Evolutionary conservation across 2,329 filamentous ascomycete genomes (phyloP), one percentile per base, ranked within the genome.

Genomic region (Hymenotorrendiella dingleyae): DNA sequence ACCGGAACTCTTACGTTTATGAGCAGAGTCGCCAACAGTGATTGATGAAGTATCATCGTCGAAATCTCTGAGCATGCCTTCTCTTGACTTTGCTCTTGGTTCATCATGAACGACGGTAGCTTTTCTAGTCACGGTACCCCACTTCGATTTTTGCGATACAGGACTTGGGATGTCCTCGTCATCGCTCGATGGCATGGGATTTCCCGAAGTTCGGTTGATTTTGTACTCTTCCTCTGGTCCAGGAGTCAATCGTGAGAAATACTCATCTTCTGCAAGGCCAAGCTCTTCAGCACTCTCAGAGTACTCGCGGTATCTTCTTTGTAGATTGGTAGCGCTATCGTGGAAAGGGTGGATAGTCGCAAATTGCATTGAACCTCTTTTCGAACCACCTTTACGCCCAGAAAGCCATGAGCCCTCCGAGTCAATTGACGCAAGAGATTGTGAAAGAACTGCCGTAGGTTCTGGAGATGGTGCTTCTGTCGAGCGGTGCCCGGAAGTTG

Each of bases 351-450:
- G 30, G 17, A 20, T 17, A 52, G 64, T 54, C 50, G 70, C 56
- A 59, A 78, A 63, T 59, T 70, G 61, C 43, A 70, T 58, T 51
- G 71, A 70, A 22, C 65, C 63, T 50, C 70, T 64, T 56, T 69
- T 71, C 52, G 71, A 73, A 37, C 64, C 65, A 50, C 67, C 43
- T 52, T 66, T 64, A 43, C 82, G 81, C 12, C 91, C 89, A 3
- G 89, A 93, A 33, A 98, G 80, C 93, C 93, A 98, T 0, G 90
- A 96, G 4, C 78, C 93, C 67, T 98, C 93, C 0, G 90, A 96
- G 59, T 96, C 93, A 46, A 97, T 87, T 0, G 90, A 96, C 2
- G 89, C 93, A 14, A 97, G 73, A 0, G 91, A 97, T 62, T 90
- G 84, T 22, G 89, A 87, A 59, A 89, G 65, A 27, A 50, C 75